A percentile compares a stretch with the other conserved stretches of the same genome.
Evolutionary conservation across 1,284 basidiomycete species (phyloP).

Genomic region (Leccinum subrobustum): DNA sequence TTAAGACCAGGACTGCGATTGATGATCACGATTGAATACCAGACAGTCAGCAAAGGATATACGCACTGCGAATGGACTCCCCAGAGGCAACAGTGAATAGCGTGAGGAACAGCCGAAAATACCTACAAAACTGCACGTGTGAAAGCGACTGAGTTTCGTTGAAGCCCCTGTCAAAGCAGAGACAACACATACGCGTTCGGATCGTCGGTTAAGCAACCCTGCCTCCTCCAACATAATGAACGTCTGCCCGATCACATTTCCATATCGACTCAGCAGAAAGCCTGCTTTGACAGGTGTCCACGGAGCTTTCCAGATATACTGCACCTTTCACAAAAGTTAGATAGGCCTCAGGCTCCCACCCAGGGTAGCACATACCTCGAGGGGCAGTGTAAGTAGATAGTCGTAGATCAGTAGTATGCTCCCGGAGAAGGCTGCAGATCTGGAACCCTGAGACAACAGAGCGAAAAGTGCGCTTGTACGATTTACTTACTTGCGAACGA

Average conservation of each 20-base stretch:
- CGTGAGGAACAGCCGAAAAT: not conserved
- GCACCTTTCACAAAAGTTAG: slow-evolving; percentile 6
- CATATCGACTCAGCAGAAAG: slow-evolving; percentile 20
- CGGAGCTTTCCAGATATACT: slow-evolving; percentile 13
- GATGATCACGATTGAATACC: not conserved
- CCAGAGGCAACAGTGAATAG: not conserved
- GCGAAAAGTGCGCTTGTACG: not conserved
- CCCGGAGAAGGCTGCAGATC: too few relatives aligned
- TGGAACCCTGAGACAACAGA: not conserved
- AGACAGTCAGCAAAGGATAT: not conserved
- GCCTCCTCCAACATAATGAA: slow-evolving; percentile 10
- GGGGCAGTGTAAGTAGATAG: too few relatives aligned
- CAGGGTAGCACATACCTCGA: not conserved
- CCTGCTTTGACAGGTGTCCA: slow-evolving; percentile 10
- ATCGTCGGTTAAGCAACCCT: slow-evolving; percentile 3
- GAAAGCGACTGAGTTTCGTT: not conserved
- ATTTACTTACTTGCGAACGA: not conserved
- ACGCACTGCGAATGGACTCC: slow-evolving; percentile 16
- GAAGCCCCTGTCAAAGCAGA: not conserved
- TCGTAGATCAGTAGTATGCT: too few relatives aligned
- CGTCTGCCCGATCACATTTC: slow-evolving; percentile 13
- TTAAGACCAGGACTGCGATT: slow-evolving; percentile 14
- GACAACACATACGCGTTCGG: not conserved
- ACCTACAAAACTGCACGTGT: not conserved
- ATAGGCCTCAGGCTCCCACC: not conserved